Evolutionary conservation across 2,329 filamentous ascomycete species (phyloP).

Genomic region (Chalara sp.): DNA sequence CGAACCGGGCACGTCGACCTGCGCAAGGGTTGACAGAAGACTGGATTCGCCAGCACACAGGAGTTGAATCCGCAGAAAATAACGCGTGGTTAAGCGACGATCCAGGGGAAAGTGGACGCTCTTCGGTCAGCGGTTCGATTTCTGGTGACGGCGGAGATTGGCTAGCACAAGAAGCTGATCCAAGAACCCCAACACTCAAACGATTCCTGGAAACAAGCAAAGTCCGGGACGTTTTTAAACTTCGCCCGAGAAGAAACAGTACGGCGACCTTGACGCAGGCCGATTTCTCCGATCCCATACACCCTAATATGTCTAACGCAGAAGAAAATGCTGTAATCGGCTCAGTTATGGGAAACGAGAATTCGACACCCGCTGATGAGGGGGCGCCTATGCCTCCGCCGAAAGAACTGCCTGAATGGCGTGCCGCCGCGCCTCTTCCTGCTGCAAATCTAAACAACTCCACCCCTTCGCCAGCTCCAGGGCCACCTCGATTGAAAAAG

Average conservation of each 20-base stretch:
- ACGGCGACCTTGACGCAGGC: conserved; percentile 24
- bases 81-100: conserved; percentile 82
- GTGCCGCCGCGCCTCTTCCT: conserved; percentile 14
- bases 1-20: conserved; percentile 54
- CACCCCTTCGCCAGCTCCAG: conserved; percentile 26
- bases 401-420: conserved; percentile 21
- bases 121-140: conserved; percentile 64
- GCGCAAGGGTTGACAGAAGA: conserved; percentile 66
- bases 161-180: conserved; percentile 38
- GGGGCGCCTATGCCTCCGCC: conserved; percentile 31
- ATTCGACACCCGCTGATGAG: conserved; percentile 25
- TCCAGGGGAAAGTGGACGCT: conserved; percentile 64
- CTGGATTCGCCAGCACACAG: conserved; percentile 79
- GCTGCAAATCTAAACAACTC: conserved; percentile 2
- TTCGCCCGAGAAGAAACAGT: conserved; percentile 26
- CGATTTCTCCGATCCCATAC: conserved; percentile 19
- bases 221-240: conserved; percentile 13
- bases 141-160: conserved; percentile 41
- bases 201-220: conserved; percentile 19
- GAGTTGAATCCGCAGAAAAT: conserved; percentile 62
- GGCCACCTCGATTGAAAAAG: conserved; percentile 57
- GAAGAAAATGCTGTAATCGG: conserved; percentile 12
- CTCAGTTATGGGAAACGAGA: conserved; percentile 13
- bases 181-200: conserved; percentile 26
- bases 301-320: conserved; percentile 17